Evolutionary conservation across 495 filamentous ascomycete species (phyloP).

Genomic region (Aspergillus cavernicola): DNA sequence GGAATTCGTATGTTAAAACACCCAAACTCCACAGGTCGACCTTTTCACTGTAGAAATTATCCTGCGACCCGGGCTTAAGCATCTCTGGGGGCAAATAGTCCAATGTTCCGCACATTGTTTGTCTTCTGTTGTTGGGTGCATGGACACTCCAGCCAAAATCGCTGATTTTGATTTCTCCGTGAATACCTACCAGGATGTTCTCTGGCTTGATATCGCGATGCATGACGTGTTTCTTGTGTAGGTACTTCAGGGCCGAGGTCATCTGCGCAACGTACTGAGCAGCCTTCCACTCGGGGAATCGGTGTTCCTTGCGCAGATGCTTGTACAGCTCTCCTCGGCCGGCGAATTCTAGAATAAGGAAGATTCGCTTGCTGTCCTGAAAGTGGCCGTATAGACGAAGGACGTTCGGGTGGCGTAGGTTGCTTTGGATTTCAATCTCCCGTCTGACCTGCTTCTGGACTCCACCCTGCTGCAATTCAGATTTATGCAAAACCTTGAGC

Average conservation of each 20-base stretch:
- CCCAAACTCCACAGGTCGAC: constrained; percentile 96
- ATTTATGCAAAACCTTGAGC: constrained; percentile 94
- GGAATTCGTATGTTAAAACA: constrained; percentile 93
- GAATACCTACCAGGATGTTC: constrained; percentile 95
- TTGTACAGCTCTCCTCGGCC: constrained; percentile 97
- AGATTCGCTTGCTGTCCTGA: constrained; percentile 93
- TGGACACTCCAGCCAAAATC: constrained; percentile 99
- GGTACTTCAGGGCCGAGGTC: constrained; percentile 85
- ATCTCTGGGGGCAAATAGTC: constrained; percentile 98
- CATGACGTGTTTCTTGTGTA: constrained; percentile 98
- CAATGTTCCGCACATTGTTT: constrained; percentile 95
- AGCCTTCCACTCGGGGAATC: constrained; percentile 94
- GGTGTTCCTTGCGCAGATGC: constrained; percentile 80
- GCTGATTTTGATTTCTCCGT: constrained; percentile 97
- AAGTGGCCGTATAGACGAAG: constrained; percentile 93
- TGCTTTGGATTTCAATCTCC: constrained; percentile 97
- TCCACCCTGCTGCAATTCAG: constrained; percentile 82
- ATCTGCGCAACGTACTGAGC: constrained; percentile 98
- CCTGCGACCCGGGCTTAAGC: constrained; percentile 73
- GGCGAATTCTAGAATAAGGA: constrained; percentile 93
- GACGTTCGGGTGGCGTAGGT: constrained; percentile 94
- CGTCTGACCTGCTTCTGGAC: constrained; percentile 97
- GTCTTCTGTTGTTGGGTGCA: constrained; percentile 87
- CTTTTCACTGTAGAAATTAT: constrained; percentile 90
- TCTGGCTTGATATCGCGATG: constrained; percentile 99